These are phyloP conservation scores for Sabuloglossum arenarium DNA, from an alignment of 495 filamentous ascomycete species.

Conservation along the genomic window DNA sequence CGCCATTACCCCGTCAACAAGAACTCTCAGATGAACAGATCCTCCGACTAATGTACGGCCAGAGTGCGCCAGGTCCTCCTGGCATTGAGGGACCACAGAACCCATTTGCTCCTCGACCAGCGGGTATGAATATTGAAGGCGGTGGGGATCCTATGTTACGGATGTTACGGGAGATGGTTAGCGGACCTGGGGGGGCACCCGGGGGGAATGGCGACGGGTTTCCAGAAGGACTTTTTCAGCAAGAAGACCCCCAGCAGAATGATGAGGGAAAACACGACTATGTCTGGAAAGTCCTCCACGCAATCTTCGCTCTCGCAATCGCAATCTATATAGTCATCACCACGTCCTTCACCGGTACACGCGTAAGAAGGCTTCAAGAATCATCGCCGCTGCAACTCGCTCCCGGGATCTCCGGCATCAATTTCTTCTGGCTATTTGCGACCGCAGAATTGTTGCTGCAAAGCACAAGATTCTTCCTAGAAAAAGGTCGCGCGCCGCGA, in stretches of 20 bases:
- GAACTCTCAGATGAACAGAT: constrained; percentile 15
- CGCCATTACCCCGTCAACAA: constrained; percentile 14
- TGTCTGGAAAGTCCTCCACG: constrained; percentile 60
- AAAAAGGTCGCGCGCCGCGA: constrained; percentile 1
- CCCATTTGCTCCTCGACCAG: constrained; percentile 14
- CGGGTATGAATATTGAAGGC: not conserved
- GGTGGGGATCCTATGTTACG: constrained; percentile 37
- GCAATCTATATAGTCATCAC: constrained; percentile 48
- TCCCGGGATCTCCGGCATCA: constrained; percentile 13
- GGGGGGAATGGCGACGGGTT: constrained; percentile 18
- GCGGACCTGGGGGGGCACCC: constrained; percentile 21
- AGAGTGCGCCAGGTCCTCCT: not conserved
- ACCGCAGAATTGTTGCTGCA: constrained; percentile 60
- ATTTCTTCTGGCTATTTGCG: constrained; percentile 58
- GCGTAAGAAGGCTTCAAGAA: constrained; percentile 18
- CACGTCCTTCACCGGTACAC: constrained; percentile 41
- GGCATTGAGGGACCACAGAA: constrained; percentile 14
- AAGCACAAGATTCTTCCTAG: constrained; percentile 5
- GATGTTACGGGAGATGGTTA: constrained; percentile 39
- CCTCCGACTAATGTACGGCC: not conserved
- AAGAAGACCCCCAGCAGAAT: constrained; percentile 12
- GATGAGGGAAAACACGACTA: constrained; percentile 26
- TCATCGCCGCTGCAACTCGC: constrained; percentile 7
- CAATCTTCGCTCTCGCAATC: constrained; percentile 45
- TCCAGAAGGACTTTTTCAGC: constrained; percentile 21